Evolutionary conservation across 1,284 basidiomycete genomes (phyloP).

Genomic region (Rhodotorula sp.): DNA sequence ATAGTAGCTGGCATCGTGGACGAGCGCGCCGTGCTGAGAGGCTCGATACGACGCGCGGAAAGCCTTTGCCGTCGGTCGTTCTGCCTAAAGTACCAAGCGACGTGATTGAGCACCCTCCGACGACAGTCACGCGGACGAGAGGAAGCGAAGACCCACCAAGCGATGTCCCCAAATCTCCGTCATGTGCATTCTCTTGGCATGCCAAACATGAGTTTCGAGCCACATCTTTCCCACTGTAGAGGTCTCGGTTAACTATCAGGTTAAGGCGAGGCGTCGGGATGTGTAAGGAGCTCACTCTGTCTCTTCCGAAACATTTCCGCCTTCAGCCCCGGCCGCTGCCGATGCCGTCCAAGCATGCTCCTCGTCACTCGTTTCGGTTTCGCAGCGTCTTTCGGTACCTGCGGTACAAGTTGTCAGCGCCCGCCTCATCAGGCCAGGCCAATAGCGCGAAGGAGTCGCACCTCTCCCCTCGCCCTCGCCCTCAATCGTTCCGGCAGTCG

Average conservation of each 20-base stretch:
- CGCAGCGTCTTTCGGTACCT: constrained; percentile 75
- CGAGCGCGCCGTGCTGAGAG: constrained; percentile 71
- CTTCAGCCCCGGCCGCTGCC: constrained; percentile 43
- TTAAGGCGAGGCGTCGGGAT: background rate
- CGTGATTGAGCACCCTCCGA: background rate
- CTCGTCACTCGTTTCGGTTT: constrained; percentile 49
- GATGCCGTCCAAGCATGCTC: constrained; percentile 50
- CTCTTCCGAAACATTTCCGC: constrained; percentile 32
- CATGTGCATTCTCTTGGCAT: constrained; percentile 92
- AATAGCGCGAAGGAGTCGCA: constrained; percentile 47
- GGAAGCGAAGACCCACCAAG: constrained; percentile 56
- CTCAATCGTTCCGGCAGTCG: constrained; percentile 78
- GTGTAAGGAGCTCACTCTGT: constrained; percentile 27
- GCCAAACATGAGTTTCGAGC: constrained; percentile 92
- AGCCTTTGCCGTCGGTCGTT: constrained; percentile 81
- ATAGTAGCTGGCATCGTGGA: constrained; percentile 84
- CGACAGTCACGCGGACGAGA: background rate
- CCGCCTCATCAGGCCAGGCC: background rate
- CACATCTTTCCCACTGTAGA: constrained; percentile 63
- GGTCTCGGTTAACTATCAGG: background rate
- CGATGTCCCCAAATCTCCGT: constrained; percentile 82
- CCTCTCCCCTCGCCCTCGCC: constrained; percentile 75
- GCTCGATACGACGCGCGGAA: constrained; percentile 85
- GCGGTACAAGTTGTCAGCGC: background rate
- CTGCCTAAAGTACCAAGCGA: constrained; percentile 54